Percentiles rank a stretch among this genome's conserved stretches.
Conservation (phyloP, 345 rosid genomes). For the Eucalyptus camaldulensis region DNA sequence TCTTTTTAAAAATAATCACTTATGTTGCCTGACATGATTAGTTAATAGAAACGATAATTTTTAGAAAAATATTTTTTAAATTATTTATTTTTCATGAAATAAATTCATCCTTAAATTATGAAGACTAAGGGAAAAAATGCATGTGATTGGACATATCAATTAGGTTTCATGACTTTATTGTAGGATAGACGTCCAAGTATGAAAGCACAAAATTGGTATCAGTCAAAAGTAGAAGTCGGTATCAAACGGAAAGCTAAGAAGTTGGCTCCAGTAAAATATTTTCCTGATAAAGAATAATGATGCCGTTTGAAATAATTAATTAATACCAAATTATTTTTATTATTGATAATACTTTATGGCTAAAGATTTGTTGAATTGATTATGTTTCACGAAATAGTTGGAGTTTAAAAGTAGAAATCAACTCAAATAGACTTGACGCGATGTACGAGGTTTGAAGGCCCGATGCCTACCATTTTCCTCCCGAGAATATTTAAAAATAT, state of each 20-base stretch:
- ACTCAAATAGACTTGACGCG: neutral
- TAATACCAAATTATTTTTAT: too few species aligned
- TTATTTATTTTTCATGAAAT: too few species aligned
- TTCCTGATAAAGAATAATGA: neutral
- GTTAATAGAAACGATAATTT: too few species aligned
- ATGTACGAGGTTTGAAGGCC: neutral
- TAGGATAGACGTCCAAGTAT: neutral
- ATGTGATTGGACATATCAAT: neutral
- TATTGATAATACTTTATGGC: too few species aligned
- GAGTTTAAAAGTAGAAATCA: neutral
- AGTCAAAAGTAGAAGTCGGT: neutral
- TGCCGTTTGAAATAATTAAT: too few species aligned
- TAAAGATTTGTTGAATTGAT: too few species aligned
- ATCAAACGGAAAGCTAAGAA: neutral
- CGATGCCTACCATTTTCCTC: too few species aligned
- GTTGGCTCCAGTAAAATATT: neutral
- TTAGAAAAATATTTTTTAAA: too few species aligned
- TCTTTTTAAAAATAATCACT: too few species aligned
- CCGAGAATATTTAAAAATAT: too few species aligned
- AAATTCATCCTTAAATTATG: neutral
- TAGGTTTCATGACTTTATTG: neutral
- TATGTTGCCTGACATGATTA: rapidly evolving
- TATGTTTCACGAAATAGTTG: too few species aligned
- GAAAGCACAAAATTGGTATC: neutral
- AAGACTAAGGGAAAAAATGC: neutral